A percentile compares a stretch with the other conserved stretches of the same genome.
These are phyloP conservation scores for Pestalotiopsis sp. DNA, from an alignment of 2,329 filamentous ascomycete genomes.

Conservation along the genomic window DNA sequence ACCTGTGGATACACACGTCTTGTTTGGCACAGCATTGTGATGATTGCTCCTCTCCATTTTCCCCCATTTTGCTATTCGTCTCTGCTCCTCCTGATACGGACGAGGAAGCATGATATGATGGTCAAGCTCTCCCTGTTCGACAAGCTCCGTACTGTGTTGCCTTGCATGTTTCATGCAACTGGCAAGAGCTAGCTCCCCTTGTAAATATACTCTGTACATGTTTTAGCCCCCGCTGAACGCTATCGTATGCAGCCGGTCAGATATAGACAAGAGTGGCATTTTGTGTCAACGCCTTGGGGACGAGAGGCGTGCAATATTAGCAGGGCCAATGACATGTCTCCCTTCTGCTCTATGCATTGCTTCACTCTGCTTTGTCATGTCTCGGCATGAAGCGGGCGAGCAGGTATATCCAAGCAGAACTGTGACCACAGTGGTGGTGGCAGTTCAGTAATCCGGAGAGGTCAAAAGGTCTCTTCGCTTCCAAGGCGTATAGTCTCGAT, in stretches of 20 bases:
- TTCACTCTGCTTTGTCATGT: background rate
- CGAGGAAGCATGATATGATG: no score
- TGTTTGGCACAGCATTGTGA: no score
- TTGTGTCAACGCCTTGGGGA: background rate
- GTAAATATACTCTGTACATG: background rate
- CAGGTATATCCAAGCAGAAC: background rate
- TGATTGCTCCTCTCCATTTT: no score
- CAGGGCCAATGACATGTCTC: background rate
- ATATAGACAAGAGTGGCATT: background rate
- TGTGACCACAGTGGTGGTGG: background rate
- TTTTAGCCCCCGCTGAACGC: background rate
- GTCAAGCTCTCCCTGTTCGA: no score
- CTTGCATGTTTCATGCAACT: background rate
- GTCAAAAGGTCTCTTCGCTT: background rate
- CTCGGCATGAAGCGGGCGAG: background rate
- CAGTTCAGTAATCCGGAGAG: background rate
- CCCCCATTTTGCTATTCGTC: no score
- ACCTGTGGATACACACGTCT: no score
- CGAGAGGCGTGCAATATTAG: background rate
- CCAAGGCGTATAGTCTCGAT: background rate
- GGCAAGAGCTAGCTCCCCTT: background rate
- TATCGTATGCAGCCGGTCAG: background rate
- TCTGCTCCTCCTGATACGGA: no score
- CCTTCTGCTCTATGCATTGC: no score
- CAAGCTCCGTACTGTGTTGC: background rate